Base-by-base conservation (phyloP, 2,329 filamentous ascomycete species). In the Beauveria rudraprayagi region DNA sequence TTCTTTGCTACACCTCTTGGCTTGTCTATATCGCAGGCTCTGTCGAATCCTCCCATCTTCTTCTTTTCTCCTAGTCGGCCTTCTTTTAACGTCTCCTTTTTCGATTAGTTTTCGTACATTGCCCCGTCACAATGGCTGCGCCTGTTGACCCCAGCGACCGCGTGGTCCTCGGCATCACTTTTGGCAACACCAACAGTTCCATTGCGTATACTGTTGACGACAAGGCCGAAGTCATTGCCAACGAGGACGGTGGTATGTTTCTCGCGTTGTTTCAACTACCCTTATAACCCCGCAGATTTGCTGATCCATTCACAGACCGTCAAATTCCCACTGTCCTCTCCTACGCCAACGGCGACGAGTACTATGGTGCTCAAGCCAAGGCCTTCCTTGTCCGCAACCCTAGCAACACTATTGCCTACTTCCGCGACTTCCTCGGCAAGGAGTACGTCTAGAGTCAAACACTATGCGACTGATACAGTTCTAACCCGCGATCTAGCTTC, bases 131-230 rank as follows among this genome's bases (percentile, higher is more conserved):
- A 63, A 82, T 82, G 80, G 76, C 77, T 74, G 70, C 70, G 66
- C 77, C 74, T 71, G 72, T 77, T 63, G 77, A 80, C 76, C 83
- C 84, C 56, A 77, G 76, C 68, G 80, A 86, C 68, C 81, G 85
- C 69, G 80, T 82, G 70, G 91, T 89, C 73, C 97, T 99, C 77
- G 94, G 94, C 75, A 92, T 99, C 73, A 90, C 92, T 67, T 97
- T 97, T 81, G 94, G 94, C 78, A 99, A 97, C 81, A 92, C 92
- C 64, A 96, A 96, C 86, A 95, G 91, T 80, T 97, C 92, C 63
- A 97, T 99, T 78, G 93, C 93, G 69, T 92, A 87, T 74, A 96
- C 92, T 52, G 84, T 88, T 64, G 93, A 97, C 71, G 93, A 95
- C 77, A 96, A 95, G 81, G 88, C 92, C 66, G 91, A 97, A 75